Evolutionary conservation across 805 yeast species (phyloP), one percentile per base, ranked within the genome.

Genomic region (Metschnikowia reukaufii): DNA sequence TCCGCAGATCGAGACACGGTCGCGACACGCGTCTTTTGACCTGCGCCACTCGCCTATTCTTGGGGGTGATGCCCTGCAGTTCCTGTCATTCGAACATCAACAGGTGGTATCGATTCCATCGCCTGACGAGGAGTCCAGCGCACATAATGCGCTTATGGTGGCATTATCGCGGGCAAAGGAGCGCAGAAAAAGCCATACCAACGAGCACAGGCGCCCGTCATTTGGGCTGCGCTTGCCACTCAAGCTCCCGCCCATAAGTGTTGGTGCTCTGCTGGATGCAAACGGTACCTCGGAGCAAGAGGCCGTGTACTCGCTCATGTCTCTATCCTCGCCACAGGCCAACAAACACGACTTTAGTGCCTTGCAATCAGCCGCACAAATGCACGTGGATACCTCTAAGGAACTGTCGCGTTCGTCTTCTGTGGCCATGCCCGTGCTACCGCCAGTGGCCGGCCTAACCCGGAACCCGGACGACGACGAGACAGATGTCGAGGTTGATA

Each of bases 301-400:
- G 40, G 84, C 84, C 6, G 74, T 79, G 9, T 64, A 74, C 57
- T 77, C 83, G 18, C 65, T 79, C 43, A 79, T 79, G 73, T 76
- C 82, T 32, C 65, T 79, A 34, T 72, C 83, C 6, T 76, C 82
- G 1, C 83, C 84, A 2, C 74, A 68, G 53, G 44, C 65, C 15
- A 52, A 57, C 33, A 66, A 65, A 39, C 63, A 62, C 37, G 46
- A 46, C n/a, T 37, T 44, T 10, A 43, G 64, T 55, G 21, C 76
- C 78, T 42, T 42, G n/a, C 50, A 49, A 13, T 30, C 38, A 16
- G 39, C 44, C 9, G 38, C 40, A 3, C 47, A 7, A 17, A 37
- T 36, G 35, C 49, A 29, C 6, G 42, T n/a, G 12, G 47, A 30
- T 9, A 38, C 39, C 25, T 76, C 59, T 18, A 49, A 53, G 13